These are phyloP conservation scores for Pleoardoris graminearum DNA, from an alignment of 2,329 filamentous ascomycete species.

Conservation along the genomic window DNA sequence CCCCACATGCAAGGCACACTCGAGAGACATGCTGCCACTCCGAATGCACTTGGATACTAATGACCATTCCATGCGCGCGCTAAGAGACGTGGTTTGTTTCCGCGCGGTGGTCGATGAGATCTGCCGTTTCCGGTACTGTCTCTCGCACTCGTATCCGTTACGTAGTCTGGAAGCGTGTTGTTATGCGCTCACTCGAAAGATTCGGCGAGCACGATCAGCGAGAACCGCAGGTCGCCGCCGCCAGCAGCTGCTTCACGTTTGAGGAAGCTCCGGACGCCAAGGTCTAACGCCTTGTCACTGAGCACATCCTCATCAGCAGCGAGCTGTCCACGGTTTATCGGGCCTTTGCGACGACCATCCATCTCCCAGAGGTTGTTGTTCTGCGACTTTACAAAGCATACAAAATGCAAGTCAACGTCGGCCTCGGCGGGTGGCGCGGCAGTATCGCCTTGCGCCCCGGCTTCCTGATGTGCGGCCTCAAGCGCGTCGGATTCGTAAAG, in stretches of 20 bases:
- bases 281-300: slow-evolving; percentile 71
- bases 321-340: slow-evolving; percentile 63
- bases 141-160: background rate
- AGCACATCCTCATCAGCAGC: slow-evolving; percentile 53
- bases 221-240: slow-evolving; percentile 65
- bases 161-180: background rate
- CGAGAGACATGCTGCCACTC: background rate
- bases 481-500: slow-evolving; percentile 77
- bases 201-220: slow-evolving; percentile 63
- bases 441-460: slow-evolving; percentile 78
- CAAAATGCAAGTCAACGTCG: slow-evolving; percentile 90
- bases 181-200: slow-evolving; percentile 52
- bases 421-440: slow-evolving; percentile 75
- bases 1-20: background rate
- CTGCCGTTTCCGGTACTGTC: slow-evolving; percentile 6
- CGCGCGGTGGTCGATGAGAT: slow-evolving; percentile 12
- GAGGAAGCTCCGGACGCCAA: slow-evolving; percentile 67
- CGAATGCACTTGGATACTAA: background rate
- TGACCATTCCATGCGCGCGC: background rate
- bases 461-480: slow-evolving; percentile 76
- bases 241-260: slow-evolving; percentile 59
- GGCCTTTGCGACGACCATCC: slow-evolving; percentile 74
- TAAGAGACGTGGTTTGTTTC: slow-evolving; percentile 14
- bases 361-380: slow-evolving; percentile 77
- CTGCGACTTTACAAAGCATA: slow-evolving; percentile 82